Conservation (phyloP, 2,329 filamentous ascomycete genomes). For the Cytospora schulzeri region DNA sequence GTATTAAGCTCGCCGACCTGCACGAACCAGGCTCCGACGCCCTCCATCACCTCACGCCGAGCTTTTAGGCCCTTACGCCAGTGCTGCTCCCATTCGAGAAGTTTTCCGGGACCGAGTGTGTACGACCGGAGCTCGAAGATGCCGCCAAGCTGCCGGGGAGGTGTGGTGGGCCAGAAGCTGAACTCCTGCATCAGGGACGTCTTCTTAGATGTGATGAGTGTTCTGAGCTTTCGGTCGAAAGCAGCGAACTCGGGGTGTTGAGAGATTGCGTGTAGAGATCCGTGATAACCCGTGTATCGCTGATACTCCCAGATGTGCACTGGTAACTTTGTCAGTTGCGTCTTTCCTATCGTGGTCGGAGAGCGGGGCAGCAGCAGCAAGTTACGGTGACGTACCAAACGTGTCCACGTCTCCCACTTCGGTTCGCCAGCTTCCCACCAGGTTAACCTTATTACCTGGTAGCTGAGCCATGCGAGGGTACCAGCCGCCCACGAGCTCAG, state of each 20-base stretch:
- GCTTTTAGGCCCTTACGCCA: conserved; percentile 93
- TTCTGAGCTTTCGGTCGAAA: conserved; percentile 83
- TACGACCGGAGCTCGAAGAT: conserved; percentile 96
- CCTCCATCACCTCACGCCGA: conserved; percentile 95
- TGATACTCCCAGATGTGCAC: conserved; percentile 99
- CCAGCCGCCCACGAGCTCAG: conserved; percentile 84
- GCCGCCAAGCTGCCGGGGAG: conserved; percentile 85
- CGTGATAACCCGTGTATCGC: conserved; percentile 93
- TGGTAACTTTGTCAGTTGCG: conserved; percentile 41
- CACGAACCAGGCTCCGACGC: conserved; percentile 97
- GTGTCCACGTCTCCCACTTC: conserved; percentile 97
- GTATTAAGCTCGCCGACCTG: conserved; percentile 98
- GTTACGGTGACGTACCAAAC: conserved; percentile 66
- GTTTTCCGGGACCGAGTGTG: conserved; percentile 90
- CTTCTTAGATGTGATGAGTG: conserved; percentile 80
- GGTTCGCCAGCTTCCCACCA: conserved; percentile 97
- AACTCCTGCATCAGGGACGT: conserved; percentile 99
- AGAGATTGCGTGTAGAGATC: conserved; percentile 83
- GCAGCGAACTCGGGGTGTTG: conserved; percentile 79
- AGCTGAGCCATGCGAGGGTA: conserved; percentile 86
- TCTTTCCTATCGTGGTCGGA: neutral
- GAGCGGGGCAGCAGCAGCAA: neutral
- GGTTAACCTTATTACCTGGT: conserved; percentile 88
- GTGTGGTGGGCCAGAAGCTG: conserved; percentile 97
- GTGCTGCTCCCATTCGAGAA: conserved; percentile 98